Evolutionary conservation across 192 early-diverging fungal species (phyloP).

Genomic region (Coemansia aciculifera): DNA sequence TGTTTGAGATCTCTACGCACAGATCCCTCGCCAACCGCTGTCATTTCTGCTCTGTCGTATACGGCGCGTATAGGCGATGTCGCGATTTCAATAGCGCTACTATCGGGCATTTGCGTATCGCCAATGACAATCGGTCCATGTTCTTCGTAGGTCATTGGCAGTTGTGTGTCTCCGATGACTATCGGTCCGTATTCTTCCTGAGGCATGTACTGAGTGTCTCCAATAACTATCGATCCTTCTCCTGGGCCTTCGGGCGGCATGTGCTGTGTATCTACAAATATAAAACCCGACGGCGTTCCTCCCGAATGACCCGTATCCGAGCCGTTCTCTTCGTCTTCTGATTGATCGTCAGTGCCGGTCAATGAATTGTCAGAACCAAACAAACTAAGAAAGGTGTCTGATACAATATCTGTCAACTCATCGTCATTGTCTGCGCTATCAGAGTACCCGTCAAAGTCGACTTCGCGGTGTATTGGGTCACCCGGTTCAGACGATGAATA

Average conservation of each 20-base stretch:
- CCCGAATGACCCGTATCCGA: background rate
- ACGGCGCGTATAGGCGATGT: background rate
- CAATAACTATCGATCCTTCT: background rate
- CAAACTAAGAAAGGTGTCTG: background rate
- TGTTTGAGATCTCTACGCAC: background rate
- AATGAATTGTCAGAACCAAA: background rate
- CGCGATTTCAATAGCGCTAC: background rate
- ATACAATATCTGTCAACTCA: background rate
- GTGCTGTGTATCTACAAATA: background rate
- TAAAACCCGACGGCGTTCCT: background rate
- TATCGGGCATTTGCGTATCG: slow-evolving; percentile 1
- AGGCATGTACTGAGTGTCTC: background rate
- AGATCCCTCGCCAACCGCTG: background rate
- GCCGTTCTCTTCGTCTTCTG: background rate
- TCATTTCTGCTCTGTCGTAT: background rate
- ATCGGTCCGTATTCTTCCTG: background rate
- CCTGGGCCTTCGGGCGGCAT: background rate
- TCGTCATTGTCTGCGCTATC: background rate
- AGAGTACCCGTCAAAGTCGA: background rate
- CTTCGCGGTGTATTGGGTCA: background rate
- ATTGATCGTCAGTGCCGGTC: background rate
- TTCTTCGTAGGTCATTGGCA: background rate
- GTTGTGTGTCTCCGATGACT: slow-evolving; percentile 13
- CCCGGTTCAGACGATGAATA: background rate
- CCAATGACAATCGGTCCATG: background rate